Percentiles rank a stretch among this genome's conserved stretches.
phyloP scores from a whole-genome alignment of 163 green algal genomes.

The Trebouxiophyceae sp. region DNA sequence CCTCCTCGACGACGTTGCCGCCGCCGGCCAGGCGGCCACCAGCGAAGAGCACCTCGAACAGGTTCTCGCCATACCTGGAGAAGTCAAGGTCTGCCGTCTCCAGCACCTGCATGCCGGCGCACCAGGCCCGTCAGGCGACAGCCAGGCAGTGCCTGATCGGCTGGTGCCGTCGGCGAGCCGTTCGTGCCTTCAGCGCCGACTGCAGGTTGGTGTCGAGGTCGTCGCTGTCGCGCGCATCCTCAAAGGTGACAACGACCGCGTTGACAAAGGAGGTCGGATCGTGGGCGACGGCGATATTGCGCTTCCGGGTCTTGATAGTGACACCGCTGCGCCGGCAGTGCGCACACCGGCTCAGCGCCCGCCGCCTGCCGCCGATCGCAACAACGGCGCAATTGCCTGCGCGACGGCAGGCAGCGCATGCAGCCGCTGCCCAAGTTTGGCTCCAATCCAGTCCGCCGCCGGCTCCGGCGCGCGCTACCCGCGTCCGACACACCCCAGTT shows the following conservation, averaged over 20 bases:
- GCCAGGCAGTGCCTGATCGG: too few species aligned
- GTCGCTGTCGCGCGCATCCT: conserved; percentile 53
- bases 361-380: background rate
- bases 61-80: conserved; percentile 90
- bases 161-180: too few species aligned
- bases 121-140: too few species aligned
- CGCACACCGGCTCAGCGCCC: too few species aligned
- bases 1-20: conserved; percentile 57
- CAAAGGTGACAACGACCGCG: conserved; percentile 81
- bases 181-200: conserved; percentile 67
- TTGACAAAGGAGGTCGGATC: conserved; percentile 93
- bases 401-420: background rate
- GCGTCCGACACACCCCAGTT: too few species aligned
- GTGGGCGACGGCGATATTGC: conserved; percentile 94
- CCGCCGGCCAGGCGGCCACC: conserved; percentile 72
- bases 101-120: conserved; percentile 25
- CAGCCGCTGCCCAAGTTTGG: too few species aligned
- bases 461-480: too few species aligned
- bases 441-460: too few species aligned
- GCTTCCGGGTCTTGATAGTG: conserved; percentile 93
- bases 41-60: conserved; percentile 96
- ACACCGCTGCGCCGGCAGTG: conserved; percentile 68
- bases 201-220: conserved; percentile 64
- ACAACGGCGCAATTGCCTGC: background rate
- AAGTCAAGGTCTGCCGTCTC: conserved; percentile 86